Conservation (phyloP, 2,329 filamentous ascomycete species). For the Aspergillus felis region DNA sequence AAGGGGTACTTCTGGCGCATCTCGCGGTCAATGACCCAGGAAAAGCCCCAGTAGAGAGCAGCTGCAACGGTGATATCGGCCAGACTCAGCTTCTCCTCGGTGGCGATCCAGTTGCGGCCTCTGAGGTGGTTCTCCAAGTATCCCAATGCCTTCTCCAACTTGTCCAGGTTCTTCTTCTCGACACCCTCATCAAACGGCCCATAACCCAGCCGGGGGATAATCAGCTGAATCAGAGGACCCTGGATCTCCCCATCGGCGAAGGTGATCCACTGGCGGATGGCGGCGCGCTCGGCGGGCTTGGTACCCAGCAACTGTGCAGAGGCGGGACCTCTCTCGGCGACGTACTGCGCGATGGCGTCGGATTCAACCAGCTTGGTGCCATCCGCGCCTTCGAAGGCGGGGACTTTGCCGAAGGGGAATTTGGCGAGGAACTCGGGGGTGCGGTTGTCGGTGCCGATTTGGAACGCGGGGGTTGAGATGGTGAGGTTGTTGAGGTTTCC, state of each 20-base stretch:
- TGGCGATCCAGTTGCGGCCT: conserved; percentile 19
- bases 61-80: conserved; percentile 25
- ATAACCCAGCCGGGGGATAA: conserved; percentile 18
- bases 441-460: conserved; percentile 41
- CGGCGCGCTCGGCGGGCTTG: conserved; percentile 39
- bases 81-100: conserved; percentile 20
- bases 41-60: conserved; percentile 24
- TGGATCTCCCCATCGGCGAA: conserved; percentile 35
- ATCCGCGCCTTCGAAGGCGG: conserved; percentile 47
- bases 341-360: conserved; percentile 47
- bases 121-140: conserved; percentile 19
- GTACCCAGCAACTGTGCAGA: conserved; percentile 45
- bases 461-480: conserved; percentile 34
- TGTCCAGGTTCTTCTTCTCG: conserved; percentile 15
- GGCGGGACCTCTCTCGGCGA: conserved; percentile 45
- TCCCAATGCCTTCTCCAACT: conserved; percentile 16
- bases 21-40: conserved; percentile 21
- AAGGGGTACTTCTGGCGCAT: conserved; percentile 23
- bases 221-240: conserved; percentile 13
- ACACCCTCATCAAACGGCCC: conserved; percentile 17
- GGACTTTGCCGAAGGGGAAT: conserved; percentile 52
- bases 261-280: conserved; percentile 46
- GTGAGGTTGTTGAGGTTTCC: conserved; percentile 36
- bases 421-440: conserved; percentile 47
- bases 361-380: conserved; percentile 46